A percentile compares a stretch with the other conserved stretches of the same genome.
Conservation (phyloP, 495 filamentous ascomycete genomes). For the Geoglossum glabrum region DNA sequence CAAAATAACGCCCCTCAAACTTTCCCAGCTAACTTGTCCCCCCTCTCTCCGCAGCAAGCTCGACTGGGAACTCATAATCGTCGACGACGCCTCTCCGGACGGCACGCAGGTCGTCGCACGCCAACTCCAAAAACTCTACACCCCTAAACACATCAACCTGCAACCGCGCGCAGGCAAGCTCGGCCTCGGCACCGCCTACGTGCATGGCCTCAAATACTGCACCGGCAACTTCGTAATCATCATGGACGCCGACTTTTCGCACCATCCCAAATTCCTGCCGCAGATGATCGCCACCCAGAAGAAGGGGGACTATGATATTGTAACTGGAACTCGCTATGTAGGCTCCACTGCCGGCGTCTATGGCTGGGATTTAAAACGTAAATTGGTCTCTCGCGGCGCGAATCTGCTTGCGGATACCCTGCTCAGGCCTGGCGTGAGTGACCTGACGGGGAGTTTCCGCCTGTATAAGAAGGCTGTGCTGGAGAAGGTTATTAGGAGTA, state of each 20-base stretch:
- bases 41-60: constrained; percentile 41
- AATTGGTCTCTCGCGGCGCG: constrained; percentile 75
- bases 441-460: constrained; percentile 84
- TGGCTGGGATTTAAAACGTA: constrained; percentile 94
- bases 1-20: not conserved
- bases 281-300: constrained; percentile 49
- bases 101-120: constrained; percentile 75
- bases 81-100: constrained; percentile 95
- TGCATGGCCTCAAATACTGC: constrained; percentile 73
- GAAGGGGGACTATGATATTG: constrained; percentile 65
- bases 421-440: constrained; percentile 84
- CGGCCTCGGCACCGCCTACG: constrained; percentile 89
- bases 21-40: not conserved
- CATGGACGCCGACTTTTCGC: constrained; percentile 98
- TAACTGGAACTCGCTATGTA: constrained; percentile 86
- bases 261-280: constrained; percentile 93
- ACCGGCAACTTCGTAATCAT: constrained; percentile 93
- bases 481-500: constrained; percentile 72
- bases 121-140: constrained; percentile 74
- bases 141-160: constrained; percentile 52
- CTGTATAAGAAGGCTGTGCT: constrained; percentile 83
- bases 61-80: constrained; percentile 91
- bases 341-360: constrained; percentile 53
- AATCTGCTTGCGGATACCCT: constrained; percentile 94
- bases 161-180: constrained; percentile 83